Evolutionary conservation across 2,329 filamentous ascomycete species (phyloP), one percentile per base, ranked within the genome.

Genomic region (Microdochium paspali): DNA sequence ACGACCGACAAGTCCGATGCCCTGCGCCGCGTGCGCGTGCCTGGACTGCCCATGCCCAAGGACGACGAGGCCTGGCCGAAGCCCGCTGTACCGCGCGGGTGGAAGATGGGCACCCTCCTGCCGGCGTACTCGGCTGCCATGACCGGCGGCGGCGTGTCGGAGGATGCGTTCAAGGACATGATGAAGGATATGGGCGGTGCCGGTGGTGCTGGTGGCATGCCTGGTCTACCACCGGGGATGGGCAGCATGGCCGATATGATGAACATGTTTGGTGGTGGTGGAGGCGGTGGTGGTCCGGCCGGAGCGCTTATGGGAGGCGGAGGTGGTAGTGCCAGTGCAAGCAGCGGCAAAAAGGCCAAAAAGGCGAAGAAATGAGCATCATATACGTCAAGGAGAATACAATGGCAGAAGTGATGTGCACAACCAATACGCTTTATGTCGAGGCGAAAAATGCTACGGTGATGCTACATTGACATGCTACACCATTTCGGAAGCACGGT

Each of bases 101-200:
- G 90, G 88, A 96, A 95, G 72, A 84, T 97, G 66, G 82, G 81
- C 51, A 81, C 79, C 50, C 81, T 95, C 49, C 62, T 98, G 54
- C 93, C 93, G 21, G 82, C 94, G 53, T 85, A 95, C 61, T 94
- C 87, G 52, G 83, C 90, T 1, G 93, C 90, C 18, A 78, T 97
- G 68, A 93, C 87, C 47, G 93, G 93, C 9, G 93, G 93, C 10
- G 93, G 93, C 30, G 88, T 97, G 10, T 90, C 82, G 52, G 93
- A 98, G 66, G 95, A 97, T 61, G 80, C 96, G 51, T 82, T 97
- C 60, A 89, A 93, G 72, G 90, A 96, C 56, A 95, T 96, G 76
- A 95, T 97, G 90, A 84, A 82, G 60, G 89, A 94, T 70, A 95
- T 97, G 88, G 73, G 68, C 0, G 71, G 74, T 35, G 67, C 66